These are phyloP conservation scores for Brasilioporus rufonigricans DNA, from an alignment of 768 basidiomycete genomes.

Conservation along the genomic window DNA sequence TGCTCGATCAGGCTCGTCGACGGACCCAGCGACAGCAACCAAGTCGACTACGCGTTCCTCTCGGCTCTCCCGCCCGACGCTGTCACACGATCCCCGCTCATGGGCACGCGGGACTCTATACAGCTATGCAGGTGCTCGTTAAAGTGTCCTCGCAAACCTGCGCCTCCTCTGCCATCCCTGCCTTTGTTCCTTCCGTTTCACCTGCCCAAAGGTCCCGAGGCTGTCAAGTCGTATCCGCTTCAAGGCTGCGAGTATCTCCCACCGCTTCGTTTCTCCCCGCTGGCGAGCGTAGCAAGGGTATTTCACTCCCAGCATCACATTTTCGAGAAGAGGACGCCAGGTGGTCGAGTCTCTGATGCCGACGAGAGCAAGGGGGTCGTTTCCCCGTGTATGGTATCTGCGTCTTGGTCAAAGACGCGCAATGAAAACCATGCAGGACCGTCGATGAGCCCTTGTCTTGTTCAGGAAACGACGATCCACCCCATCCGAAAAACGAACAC, in stretches of 20 bases:
- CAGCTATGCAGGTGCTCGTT: conserved; percentile 21
- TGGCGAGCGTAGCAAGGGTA: conserved; percentile 5
- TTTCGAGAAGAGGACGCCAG: neutral
- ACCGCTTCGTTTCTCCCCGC: conserved; percentile 20
- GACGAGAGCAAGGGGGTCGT: no score
- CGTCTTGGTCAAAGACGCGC: neutral
- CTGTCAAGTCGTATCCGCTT: neutral
- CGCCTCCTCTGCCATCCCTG: conserved; percentile 21
- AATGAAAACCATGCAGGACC: neutral
- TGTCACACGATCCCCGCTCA: conserved; percentile 19
- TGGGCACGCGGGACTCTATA: conserved; percentile 28
- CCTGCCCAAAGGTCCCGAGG: neutral
- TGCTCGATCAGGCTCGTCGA: conserved; percentile 28
- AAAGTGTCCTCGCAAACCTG: conserved; percentile 14
- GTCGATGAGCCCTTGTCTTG: neutral
- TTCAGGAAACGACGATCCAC: neutral
- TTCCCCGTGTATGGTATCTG: neutral
- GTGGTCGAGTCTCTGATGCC: neutral
- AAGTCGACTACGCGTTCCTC: conserved; percentile 24
- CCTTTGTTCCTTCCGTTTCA: conserved; percentile 16
- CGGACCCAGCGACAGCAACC: conserved; percentile 8
- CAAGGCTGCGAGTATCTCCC: conserved; percentile 11
- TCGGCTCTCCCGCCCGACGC: conserved; percentile 21
- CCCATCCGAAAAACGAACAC: conserved; percentile 1
- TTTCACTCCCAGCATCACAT: neutral